Evolutionary conservation across 108 stramenopile species (phyloP).

Genomic region (Cyclotella baltica): DNA sequence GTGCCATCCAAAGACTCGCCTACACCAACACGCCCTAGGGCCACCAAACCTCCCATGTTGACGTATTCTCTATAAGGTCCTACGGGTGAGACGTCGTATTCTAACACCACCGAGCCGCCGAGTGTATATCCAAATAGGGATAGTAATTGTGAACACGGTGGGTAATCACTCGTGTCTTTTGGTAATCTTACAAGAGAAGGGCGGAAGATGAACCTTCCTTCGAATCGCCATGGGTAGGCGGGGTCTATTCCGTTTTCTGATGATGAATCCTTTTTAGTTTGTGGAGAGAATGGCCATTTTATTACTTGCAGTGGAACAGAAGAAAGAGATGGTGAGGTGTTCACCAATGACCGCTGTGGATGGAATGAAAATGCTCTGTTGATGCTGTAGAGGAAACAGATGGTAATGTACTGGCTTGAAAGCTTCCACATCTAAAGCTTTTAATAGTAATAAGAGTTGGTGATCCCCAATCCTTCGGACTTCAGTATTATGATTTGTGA

Average conservation of each 20-base stretch:
- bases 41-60: slow-evolving; percentile 56
- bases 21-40: slow-evolving; percentile 23
- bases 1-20: background rate
- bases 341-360: too few relatives aligned
- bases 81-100: slow-evolving; percentile 68
- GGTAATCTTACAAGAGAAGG: slow-evolving; percentile 52
- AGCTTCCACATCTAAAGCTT: too few relatives aligned
- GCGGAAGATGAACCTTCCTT: slow-evolving; percentile 63
- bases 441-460: too few relatives aligned
- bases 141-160: slow-evolving; percentile 36
- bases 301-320: too few relatives aligned
- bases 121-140: slow-evolving; percentile 62
- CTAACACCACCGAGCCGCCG: slow-evolving; percentile 59
- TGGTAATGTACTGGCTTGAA: too few relatives aligned
- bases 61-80: slow-evolving; percentile 68
- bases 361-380: too few relatives aligned
- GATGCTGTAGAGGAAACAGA: too few relatives aligned
- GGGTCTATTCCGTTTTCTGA: slow-evolving; percentile 53
- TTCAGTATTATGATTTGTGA: too few relatives aligned
- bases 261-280: too few relatives aligned
- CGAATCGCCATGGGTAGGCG: slow-evolving; percentile 59
- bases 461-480: too few relatives aligned
- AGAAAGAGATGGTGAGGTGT: too few relatives aligned
- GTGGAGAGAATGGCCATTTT: too few relatives aligned
- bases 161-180: slow-evolving; percentile 2